Conservation (phyloP, 1,284 basidiomycete species). For the Puccinia triticina region DNA sequence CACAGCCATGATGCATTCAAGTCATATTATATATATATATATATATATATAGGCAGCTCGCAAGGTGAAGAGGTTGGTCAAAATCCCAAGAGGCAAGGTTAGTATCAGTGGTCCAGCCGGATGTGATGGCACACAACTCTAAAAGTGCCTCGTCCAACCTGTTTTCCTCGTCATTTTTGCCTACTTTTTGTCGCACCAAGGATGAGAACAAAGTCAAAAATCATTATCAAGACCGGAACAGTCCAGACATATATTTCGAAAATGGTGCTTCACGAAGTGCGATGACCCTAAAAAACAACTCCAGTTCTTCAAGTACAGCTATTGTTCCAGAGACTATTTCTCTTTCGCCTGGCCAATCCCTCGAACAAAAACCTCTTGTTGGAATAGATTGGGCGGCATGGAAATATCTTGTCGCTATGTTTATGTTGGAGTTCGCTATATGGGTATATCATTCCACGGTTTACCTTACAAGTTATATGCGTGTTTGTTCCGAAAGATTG, state of each 20-base stretch:
- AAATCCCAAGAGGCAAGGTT: not conserved
- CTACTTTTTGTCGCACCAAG: not conserved
- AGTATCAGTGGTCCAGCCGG: conserved; percentile 3
- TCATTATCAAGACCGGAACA: not conserved
- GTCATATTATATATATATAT: not conserved
- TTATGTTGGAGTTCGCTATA: conserved; percentile 44
- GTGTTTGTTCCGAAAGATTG: not conserved
- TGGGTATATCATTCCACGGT: conserved; percentile 25
- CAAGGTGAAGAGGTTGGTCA: not conserved
- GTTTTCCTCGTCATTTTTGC: not conserved
- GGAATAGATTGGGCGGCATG: conserved; percentile 33
- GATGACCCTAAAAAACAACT: conserved; percentile 27
- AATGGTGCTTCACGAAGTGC: conserved; percentile 6
- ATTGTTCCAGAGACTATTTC: conserved; percentile 12
- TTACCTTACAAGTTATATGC: not conserved
- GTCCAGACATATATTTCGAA: not conserved
- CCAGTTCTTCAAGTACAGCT: conserved; percentile 25
- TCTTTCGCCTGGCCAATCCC: conserved; percentile 10
- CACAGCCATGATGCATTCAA: not conserved
- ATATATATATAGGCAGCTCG: not conserved
- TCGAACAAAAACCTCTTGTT: not conserved
- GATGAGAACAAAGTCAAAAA: not conserved
- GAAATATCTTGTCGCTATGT: conserved; percentile 43
- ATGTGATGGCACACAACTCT: conserved; percentile 26
- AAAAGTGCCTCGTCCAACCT: conserved; percentile 18